Base-by-base conservation (phyloP, 805 yeast genomes). In the Yamadazyma sp. region DNA sequence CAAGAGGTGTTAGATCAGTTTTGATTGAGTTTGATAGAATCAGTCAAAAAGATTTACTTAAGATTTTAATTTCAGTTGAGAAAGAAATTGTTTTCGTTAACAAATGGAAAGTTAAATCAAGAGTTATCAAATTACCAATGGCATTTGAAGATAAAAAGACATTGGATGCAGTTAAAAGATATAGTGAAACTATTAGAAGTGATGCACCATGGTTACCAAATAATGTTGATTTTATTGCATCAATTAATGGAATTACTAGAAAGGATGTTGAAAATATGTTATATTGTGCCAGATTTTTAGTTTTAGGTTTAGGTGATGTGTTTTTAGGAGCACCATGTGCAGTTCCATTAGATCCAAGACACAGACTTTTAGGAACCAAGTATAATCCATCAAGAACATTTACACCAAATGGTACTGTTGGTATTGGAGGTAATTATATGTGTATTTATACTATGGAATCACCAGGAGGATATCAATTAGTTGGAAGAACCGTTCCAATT, bases 311-410 rank as follows among this genome's bases (percentile, higher is more conserved):
- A 35, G 98, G 98, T 55, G 98, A 93, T 62, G 98, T 93, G 18
- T 91, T 89, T 65, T 72, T 93, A 49, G 98, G 98, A 31, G 96
- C 98, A 3, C 98, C 98, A 19, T 89, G 97, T 70, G 98, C 98
- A 1, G 95, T 91, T 48, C 98, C 98, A 24, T 75, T 91, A 49
- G 98, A 93, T 59, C 98, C 98, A 39, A 80, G 97, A 53, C 97
- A 89, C 52, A 76, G 97, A 52, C 74, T 88, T 41, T 66, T 91
- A 38, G 98, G 98, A 25, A 75, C 96, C 20, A 91, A 91, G 64
- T 93, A 91, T 66, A 91, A 91, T 57, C 98, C 98, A 25, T 85
- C 96, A 10, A 78, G 98, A 70, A 86, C 97, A 1, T 89, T 74
- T 68, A 91, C 98, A 2, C 96, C 96, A 25, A 86, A 87, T 55